These are phyloP conservation scores for Naganishia randhawae DNA, from an alignment of 768 basidiomycete species.

Conservation along the genomic window DNA sequence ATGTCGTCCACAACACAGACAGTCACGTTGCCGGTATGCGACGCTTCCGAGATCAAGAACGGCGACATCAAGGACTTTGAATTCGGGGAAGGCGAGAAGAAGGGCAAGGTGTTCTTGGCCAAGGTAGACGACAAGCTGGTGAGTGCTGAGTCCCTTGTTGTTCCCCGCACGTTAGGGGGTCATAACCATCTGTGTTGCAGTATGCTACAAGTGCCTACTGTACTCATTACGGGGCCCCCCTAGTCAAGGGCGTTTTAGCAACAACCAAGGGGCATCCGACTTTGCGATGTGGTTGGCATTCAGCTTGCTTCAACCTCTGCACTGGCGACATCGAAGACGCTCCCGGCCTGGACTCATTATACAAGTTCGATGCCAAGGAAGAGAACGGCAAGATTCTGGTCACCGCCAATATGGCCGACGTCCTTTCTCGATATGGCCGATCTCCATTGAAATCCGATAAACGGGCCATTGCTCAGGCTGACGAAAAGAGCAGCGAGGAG, in stretches of 20 bases:
- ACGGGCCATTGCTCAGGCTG: conserved; percentile 13
- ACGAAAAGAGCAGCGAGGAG: conserved; percentile 56
- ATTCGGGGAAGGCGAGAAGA: conserved; percentile 61
- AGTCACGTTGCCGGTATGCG: conserved; percentile 57
- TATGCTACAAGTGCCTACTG: conserved; percentile 75
- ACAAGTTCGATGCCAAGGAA: conserved; percentile 69
- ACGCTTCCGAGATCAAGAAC: conserved; percentile 61
- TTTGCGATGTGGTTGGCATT: conserved; percentile 69
- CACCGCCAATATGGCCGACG: conserved; percentile 64
- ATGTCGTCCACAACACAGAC: conserved; percentile 42
- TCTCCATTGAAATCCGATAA: conserved; percentile 51
- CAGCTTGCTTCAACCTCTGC: conserved; percentile 84
- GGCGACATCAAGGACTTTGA: conserved; percentile 77
- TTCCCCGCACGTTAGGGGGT: conserved; percentile 36
- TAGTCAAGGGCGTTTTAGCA: conserved; percentile 55
- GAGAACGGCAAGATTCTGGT: conserved; percentile 64
- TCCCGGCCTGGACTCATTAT: conserved; percentile 73
- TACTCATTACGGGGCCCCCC: conserved; percentile 86
- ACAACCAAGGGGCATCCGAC: conserved; percentile 7
- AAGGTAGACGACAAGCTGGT: conserved; percentile 68
- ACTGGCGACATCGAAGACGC: conserved; percentile 68
- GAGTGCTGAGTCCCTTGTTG: conserved; percentile 23
- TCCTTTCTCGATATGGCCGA: conserved; percentile 65
- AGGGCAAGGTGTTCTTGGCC: conserved; percentile 67
- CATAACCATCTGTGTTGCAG: conserved; percentile 9